Conservation (phyloP, 1,284 basidiomycete genomes). For the Fomitopsis pinicola region DNA sequence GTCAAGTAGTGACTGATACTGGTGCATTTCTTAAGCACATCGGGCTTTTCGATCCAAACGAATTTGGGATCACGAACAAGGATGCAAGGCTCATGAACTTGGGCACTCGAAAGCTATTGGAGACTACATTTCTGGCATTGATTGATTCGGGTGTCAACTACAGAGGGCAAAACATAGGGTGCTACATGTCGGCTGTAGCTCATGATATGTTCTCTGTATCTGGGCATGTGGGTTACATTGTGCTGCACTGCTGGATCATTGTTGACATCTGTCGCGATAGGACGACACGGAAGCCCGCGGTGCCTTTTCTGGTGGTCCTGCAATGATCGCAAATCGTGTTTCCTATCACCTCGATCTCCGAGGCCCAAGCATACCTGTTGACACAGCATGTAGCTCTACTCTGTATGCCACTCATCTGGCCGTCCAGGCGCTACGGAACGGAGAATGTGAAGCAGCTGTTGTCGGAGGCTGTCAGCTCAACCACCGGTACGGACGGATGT, state of each 20-base stretch:
- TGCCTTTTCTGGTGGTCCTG: conserved; percentile 31
- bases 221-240: conserved; percentile 9
- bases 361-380: conserved; percentile 42
- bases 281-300: conserved; percentile 32
- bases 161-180: conserved; percentile 33
- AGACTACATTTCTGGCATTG: conserved; percentile 34
- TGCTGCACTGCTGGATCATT: neutral
- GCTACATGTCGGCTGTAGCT: conserved; percentile 29
- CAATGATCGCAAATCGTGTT: conserved; percentile 40
- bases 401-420: conserved; percentile 44
- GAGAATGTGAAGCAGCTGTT: conserved; percentile 45
- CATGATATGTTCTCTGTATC: conserved; percentile 11
- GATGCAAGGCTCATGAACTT: conserved; percentile 34
- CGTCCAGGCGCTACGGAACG: conserved; percentile 36
- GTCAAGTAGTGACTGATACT: conserved; percentile 24
- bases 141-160: conserved; percentile 40
- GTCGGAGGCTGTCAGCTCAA: conserved; percentile 41
- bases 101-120: conserved; percentile 33
- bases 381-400: conserved; percentile 48
- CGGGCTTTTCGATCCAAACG: conserved; percentile 33
- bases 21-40: conserved; percentile 37
- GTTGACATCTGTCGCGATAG: conserved; percentile 13
- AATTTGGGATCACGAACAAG: conserved; percentile 35
- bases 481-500: neutral
- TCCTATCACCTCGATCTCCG: conserved; percentile 45